A percentile compares a stretch with the other conserved stretches of the same genome.
phyloP scores from a whole-genome alignment of 257 asterid species.

The Salvia rosmarinus region DNA sequence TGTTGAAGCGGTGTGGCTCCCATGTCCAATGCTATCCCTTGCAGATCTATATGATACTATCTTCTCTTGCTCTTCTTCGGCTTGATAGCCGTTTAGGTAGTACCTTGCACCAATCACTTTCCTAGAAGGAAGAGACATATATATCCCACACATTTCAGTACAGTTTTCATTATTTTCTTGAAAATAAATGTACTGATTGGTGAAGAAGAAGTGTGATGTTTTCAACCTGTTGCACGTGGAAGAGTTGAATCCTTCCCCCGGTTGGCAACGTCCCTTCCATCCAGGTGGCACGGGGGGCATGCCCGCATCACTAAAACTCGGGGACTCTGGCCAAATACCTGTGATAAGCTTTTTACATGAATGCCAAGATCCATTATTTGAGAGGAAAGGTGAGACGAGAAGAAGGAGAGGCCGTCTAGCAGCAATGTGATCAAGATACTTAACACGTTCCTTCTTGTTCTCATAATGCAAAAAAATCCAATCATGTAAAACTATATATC shows the following conservation, averaged over 20 bases:
- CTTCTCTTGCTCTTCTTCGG: constrained; percentile 63
- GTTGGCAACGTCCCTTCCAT: constrained; percentile 88
- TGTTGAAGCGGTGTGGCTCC: constrained; percentile 91
- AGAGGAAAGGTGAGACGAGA: constrained; percentile 3
- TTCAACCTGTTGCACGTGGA: constrained; percentile 86
- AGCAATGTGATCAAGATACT: constrained; percentile 26
- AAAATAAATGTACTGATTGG: neutral
- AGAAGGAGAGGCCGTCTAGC: constrained; percentile 6
- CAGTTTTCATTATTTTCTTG: neutral
- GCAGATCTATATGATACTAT: constrained; percentile 61
- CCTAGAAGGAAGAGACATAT: constrained; percentile 51
- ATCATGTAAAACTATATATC: neutral
- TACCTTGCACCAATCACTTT: constrained; percentile 91
- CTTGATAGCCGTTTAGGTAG: constrained; percentile 78
- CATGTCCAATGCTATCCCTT: constrained; percentile 87
- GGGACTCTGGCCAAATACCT: constrained; percentile 98
- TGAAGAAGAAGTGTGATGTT: constrained; percentile 23
- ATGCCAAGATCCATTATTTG: constrained; percentile 19
- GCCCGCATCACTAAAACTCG: constrained; percentile 73
- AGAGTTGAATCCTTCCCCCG: constrained; percentile 82
- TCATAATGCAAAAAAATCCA: neutral
- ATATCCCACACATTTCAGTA: constrained; percentile 1
- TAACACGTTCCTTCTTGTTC: constrained; percentile 1
- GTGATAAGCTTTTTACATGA: constrained; percentile 28
- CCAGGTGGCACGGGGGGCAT: constrained; percentile 91